Conservation (phyloP, 805 yeast genomes). For the Torulaspora delbrueckii region DNA sequence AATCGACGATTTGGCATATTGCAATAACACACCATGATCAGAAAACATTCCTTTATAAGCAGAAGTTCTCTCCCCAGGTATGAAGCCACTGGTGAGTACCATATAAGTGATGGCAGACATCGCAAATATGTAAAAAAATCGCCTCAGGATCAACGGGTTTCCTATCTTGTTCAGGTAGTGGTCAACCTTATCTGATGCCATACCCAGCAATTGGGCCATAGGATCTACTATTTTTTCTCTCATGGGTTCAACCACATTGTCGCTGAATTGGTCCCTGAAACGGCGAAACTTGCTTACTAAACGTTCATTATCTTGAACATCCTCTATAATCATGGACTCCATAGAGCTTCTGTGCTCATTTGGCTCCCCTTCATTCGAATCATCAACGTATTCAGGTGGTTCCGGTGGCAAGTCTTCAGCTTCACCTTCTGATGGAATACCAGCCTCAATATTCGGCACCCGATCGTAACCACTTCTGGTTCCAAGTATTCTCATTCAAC, state of each 20-base stretch:
- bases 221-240: slow-evolving; percentile 44
- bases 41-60: slow-evolving; percentile 55
- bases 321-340: slow-evolving; percentile 15
- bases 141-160: slow-evolving; percentile 75
- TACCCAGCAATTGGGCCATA: slow-evolving; percentile 37
- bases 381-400: slow-evolving; percentile 31
- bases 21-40: slow-evolving; percentile 49
- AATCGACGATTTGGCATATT: slow-evolving; percentile 47
- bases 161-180: slow-evolving; percentile 60
- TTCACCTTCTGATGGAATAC: slow-evolving; percentile 1
- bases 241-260: slow-evolving; percentile 39
- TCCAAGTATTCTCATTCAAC: slow-evolving; percentile 9
- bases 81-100: slow-evolving; percentile 52
- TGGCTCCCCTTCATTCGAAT: slow-evolving; percentile 5
- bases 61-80: slow-evolving; percentile 41
- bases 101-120: slow-evolving; percentile 56
- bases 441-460: slow-evolving; percentile 16
- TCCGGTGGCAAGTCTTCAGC: slow-evolving; percentile 26
- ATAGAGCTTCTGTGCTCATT: slow-evolving; percentile 23
- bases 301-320: background rate
- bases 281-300: slow-evolving; percentile 15
- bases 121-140: slow-evolving; percentile 65
- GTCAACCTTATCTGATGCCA: slow-evolving; percentile 46
- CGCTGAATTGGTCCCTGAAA: slow-evolving; percentile 23
- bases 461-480: slow-evolving; percentile 13